Evolutionary conservation across 2,329 filamentous ascomycete species (phyloP).

Genomic region (Emydomyces testavorans): DNA sequence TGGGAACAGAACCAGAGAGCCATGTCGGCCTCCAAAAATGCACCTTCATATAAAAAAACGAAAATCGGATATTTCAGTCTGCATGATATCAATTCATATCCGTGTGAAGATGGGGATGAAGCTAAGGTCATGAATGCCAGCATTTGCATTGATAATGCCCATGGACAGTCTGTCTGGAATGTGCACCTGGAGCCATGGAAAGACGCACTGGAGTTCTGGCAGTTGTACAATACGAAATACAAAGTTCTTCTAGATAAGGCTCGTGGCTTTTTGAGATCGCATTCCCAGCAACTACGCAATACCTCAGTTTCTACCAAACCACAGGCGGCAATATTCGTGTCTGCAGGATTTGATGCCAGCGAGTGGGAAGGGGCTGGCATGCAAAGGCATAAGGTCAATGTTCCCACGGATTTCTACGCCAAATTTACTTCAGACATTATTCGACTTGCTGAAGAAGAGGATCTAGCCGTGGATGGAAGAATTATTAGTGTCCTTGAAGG

Average conservation of each 20-base stretch:
- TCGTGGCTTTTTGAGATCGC: constrained; percentile 59
- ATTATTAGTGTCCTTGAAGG: constrained; percentile 91
- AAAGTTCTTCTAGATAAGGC: constrained; percentile 67
- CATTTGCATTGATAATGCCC: constrained; percentile 84
- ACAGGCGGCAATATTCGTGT: constrained; percentile 84
- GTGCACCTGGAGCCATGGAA: constrained; percentile 86
- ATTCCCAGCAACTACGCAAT: constrained; percentile 54
- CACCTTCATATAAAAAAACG: constrained; percentile 64
- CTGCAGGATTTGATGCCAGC: constrained; percentile 92
- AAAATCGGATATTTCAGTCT: constrained; percentile 92
- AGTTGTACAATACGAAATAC: constrained; percentile 72
- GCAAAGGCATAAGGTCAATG: constrained; percentile 92
- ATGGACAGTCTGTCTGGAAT: constrained; percentile 92
- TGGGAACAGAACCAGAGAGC: constrained; percentile 79
- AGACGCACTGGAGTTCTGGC: constrained; percentile 74
- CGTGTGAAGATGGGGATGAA: constrained; percentile 85
- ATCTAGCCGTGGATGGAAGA: constrained; percentile 64
- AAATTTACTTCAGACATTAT: constrained; percentile 78
- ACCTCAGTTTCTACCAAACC: constrained; percentile 50
- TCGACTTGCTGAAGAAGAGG: constrained; percentile 67
- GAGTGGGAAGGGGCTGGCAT: constrained; percentile 87
- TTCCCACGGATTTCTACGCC: constrained; percentile 93
- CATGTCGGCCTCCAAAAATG: constrained; percentile 53
- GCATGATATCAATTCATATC: constrained; percentile 97
- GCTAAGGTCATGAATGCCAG: constrained; percentile 92